Base-by-base conservation (phyloP, 106 monocot genomes). In the Platanthera guangdongensis region DNA sequence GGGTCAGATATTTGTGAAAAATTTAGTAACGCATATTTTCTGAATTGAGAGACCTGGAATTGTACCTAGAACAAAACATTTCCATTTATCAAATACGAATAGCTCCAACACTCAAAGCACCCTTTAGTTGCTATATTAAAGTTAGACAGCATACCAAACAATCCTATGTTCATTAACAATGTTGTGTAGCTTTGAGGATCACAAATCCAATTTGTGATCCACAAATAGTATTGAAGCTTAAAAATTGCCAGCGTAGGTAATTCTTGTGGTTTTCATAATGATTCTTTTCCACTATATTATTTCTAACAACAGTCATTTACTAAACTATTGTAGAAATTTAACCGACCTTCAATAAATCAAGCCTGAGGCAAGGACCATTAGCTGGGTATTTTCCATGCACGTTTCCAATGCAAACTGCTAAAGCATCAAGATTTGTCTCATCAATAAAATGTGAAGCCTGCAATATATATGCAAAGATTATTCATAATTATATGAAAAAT, bases 361-460 rank as follows among this genome's bases (percentile, higher is more conserved):
- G 86, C 69, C 80, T 93, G n/a, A 97, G 84, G 75, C 82, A 84
- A 52, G 96, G 96, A 50, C 96, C 93, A 77, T 51, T 69, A 59
- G 89, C 71, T 50, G 96, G 96, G 78, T 97, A 97, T 80, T 81
- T 86, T 78, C 96, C 96, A 86, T 97, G 96, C 28, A 97, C 89
- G 81, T 97, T 97, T 71, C 96, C 96, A 73, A 97, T 88, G 85
- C 96, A 97, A 9, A 97, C 93, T 14, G 96, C 96, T 82, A 97
- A 75, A 65, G 93, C 89, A 84, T 97, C 89, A 74, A 97, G 89
- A 3, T 82, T 80, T 16, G 96, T 93, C 80, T 86, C 68, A 76
- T 93, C 88, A 68, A 97, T 97, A 81, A 97, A 97, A 84, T 84
- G 80, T 80, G 68, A 62, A 74, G 96, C 96, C 96, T 97, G 87